phyloP scores from a whole-genome alignment of 2,329 filamentous ascomycete genomes.

The Ophiocordyceps unilateralis region DNA sequence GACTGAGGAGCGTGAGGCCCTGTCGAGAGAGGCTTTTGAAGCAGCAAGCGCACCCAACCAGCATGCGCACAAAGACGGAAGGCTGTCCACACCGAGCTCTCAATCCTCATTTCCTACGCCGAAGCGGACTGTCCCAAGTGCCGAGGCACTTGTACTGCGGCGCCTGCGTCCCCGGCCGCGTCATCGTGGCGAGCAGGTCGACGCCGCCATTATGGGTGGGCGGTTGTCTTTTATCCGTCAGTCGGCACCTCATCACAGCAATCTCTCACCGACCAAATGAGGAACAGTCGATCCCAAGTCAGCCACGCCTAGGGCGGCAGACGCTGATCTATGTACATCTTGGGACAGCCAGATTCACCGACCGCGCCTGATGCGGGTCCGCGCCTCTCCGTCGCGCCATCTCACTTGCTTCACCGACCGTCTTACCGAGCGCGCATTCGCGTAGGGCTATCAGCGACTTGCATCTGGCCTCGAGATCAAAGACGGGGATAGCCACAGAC shows the following conservation, averaged over 20 bases:
- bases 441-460: neutral
- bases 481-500: neutral
- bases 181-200: neutral
- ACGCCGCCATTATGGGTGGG: neutral
- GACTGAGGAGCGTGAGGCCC: constrained; percentile 8
- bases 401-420: neutral
- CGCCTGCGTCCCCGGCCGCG: neutral
- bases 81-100: neutral
- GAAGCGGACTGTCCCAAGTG: neutral
- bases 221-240: neutral
- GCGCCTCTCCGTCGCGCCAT: neutral
- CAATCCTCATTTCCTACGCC: neutral
- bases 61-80: too few relatives aligned
- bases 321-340: neutral
- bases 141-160: neutral
- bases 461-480: neutral
- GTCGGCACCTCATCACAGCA: neutral
- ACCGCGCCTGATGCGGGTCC: neutral
- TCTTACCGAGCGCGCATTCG: neutral
- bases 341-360: neutral
- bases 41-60: too few relatives aligned
- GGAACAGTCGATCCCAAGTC: neutral
- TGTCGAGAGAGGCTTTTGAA: neutral
- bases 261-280: neutral
- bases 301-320: neutral